These are phyloP conservation scores for Eucalyptus regnans DNA, from an alignment of 345 rosid genomes.

Conservation along the genomic window DNA sequence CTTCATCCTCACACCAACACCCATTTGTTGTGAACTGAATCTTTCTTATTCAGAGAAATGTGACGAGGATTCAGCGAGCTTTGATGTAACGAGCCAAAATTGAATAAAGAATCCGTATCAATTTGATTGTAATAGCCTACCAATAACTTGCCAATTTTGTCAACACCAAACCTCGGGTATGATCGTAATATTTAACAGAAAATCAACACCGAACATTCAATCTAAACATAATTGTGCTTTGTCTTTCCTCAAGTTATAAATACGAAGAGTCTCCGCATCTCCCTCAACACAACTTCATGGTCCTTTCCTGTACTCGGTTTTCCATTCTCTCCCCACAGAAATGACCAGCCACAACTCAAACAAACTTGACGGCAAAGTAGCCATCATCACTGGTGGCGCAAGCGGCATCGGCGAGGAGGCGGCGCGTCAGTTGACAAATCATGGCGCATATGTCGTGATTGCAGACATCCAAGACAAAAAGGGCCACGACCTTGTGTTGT, in stretches of 20 bases:
- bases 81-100: no score
- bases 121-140: no score
- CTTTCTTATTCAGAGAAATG: no score
- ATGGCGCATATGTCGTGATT: not conserved
- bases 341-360: not conserved
- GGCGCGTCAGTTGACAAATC: not conserved
- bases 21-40: no score
- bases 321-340: not conserved
- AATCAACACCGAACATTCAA: not conserved
- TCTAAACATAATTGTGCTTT: not conserved
- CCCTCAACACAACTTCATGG: not conserved
- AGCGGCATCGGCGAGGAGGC: constrained; percentile 4
- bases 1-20: not conserved
- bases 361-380: constrained; percentile 5
- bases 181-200: not conserved
- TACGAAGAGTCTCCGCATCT: not conserved
- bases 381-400: constrained; percentile 6
- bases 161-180: not conserved
- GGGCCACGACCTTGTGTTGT: not conserved
- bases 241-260: not conserved
- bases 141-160: no score
- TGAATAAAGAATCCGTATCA: no score
- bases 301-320: not conserved
- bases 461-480: constrained; percentile 4
- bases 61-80: no score